Evolutionary conservation across 495 filamentous ascomycete species (phyloP).

Genomic region (Trichoderma virens): DNA sequence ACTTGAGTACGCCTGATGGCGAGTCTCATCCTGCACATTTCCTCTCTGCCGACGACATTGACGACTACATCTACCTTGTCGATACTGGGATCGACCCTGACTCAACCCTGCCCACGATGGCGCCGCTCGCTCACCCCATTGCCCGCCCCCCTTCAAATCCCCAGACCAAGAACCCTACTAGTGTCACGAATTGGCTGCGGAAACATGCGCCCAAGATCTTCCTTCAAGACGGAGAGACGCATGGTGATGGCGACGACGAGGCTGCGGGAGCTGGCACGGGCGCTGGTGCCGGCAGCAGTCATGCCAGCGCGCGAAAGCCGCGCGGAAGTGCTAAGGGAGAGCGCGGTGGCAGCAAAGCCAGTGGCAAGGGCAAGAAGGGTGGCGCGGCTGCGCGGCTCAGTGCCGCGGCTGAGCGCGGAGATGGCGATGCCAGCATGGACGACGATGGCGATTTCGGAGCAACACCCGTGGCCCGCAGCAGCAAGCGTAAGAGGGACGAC

Average conservation of each 20-base stretch:
- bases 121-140: conserved; percentile 27
- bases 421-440: conserved; percentile 32
- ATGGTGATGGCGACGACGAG: conserved; percentile 30
- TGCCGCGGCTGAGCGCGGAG: conserved; percentile 8
- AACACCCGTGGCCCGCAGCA: conserved; percentile 22
- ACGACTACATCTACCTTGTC: conserved; percentile 65
- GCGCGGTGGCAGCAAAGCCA: conserved; percentile 14
- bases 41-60: conserved; percentile 68
- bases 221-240: conserved; percentile 66
- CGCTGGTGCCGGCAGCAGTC: conserved; percentile 33
- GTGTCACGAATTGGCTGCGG: conserved; percentile 85
- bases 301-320: conserved; percentile 19
- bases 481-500: conserved; percentile 52
- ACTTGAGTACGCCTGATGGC: conserved; percentile 35
- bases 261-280: conserved; percentile 26
- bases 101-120: conserved; percentile 28
- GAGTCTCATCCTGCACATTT: conserved; percentile 42
- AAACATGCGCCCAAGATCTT: conserved; percentile 77
- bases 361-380: conserved; percentile 24
- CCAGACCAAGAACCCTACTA: conserved; percentile 64
- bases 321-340: conserved; percentile 16
- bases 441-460: conserved; percentile 47
- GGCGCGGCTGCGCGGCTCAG: conserved; percentile 35
- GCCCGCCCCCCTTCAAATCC: conserved; percentile 29
- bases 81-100: conserved; percentile 54